Evolutionary conservation across 345 rosid species (phyloP), one percentile per base, ranked within the genome.

Genomic region (Rhizophora mangle): DNA sequence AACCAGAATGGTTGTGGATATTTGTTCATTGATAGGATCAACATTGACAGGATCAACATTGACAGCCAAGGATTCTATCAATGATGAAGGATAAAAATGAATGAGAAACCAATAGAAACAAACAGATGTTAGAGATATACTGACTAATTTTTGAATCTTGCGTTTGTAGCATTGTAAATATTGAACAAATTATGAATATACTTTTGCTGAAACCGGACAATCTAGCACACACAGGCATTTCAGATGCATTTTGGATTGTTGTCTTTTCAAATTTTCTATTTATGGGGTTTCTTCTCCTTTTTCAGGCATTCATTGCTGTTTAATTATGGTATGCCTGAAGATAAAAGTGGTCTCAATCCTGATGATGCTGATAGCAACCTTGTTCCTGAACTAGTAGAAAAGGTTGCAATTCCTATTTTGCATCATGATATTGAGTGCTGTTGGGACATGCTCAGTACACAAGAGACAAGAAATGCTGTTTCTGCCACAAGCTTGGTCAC

Each of bases 341-440:
- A 86, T 78, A 89, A 85, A 79, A 74, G 74, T 64, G 88, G 82
- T 79, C 81, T 82, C 51, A 67, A 77, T 63, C 69, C 82, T 43
- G 92, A 86, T 69, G 99, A 95, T 81, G 83, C 88, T 76, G 99
- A 95, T 82, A 84, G 87, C 36, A 84, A 92, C 71, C 96, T 95
- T 31, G 81, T 95, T 69, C 98, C 99, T 58, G 88, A 82, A 76
- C 81, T 95, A 46, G 94, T 95, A 64, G 98, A 90, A 76, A 92
- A 86, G 79, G 87, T 95, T 75, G 99, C 96, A 36, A 76, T 92
- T 62, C 98, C 96, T 36, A 80, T 85, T 62, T 76, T 92, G 81
- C 88, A 92, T 75, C 99, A 92, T 75, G 88, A 92, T 79, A 87
- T 95, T 67, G 82, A 78, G 59, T 84, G 77, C 59, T 95, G 96